Conservation (phyloP, 805 yeast genomes). For the Schwanniomyces polymorphus region DNA sequence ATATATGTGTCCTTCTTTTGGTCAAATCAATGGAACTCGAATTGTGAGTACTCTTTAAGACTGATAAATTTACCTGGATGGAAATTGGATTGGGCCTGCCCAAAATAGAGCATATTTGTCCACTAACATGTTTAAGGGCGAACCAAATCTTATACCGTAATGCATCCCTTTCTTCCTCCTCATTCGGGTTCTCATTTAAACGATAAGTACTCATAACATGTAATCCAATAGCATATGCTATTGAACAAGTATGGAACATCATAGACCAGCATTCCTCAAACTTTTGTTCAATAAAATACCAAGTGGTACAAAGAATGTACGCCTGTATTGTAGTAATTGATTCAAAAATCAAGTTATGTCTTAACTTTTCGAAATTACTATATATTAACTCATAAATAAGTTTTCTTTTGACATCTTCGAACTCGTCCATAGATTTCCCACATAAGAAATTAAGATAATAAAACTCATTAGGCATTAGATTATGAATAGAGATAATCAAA, state of each 20-base stretch:
- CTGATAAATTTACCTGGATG: constrained; percentile 32
- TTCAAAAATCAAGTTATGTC: constrained; percentile 48
- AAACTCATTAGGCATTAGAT: constrained; percentile 30
- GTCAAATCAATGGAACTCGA: constrained; percentile 15
- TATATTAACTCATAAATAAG: constrained; percentile 26
- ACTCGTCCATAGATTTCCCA: constrained; percentile 17
- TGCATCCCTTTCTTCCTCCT: constrained; percentile 30
- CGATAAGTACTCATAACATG: constrained; percentile 43
- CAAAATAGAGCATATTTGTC: constrained; percentile 49
- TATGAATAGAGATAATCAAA: constrained; percentile 39
- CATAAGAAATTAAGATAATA: constrained; percentile 15
- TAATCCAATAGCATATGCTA: constrained; percentile 51
- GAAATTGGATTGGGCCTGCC: constrained; percentile 59
- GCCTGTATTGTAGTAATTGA: constrained; percentile 49
- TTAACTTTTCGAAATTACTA: constrained; percentile 44
- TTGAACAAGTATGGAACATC: constrained; percentile 49
- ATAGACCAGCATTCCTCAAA: constrained; percentile 55
- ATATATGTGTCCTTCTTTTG: constrained; percentile 24
- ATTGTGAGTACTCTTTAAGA: constrained; percentile 21
- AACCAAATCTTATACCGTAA: constrained; percentile 49
- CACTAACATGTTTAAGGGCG: constrained; percentile 47
- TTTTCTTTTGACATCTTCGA: constrained; percentile 14
- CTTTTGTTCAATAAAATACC: constrained; percentile 47
- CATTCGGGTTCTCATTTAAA: constrained; percentile 13
- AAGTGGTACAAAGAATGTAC: constrained; percentile 52